phyloP scores from a whole-genome alignment of 371 early-diverging fungal species.

The Fennellomyces sp. region DNA sequence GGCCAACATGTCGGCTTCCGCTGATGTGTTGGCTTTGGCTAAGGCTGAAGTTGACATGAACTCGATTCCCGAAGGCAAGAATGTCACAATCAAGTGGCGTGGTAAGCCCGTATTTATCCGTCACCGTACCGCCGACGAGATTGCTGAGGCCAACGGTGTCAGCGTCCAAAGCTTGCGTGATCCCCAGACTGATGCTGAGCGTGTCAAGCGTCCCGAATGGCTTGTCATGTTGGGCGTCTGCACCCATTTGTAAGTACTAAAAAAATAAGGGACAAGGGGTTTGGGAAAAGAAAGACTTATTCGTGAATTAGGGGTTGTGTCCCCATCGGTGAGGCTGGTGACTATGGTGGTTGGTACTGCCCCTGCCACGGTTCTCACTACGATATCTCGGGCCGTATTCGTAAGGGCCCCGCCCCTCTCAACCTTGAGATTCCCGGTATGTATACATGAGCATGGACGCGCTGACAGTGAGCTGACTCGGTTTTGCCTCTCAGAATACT shows the following conservation, averaged over 20 bases:
- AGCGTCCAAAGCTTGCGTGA: conserved; percentile 83
- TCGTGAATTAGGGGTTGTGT: conserved; percentile 84
- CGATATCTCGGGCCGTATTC: conserved; percentile 94
- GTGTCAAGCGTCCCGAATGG: conserved; percentile 94
- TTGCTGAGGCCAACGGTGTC: conserved; percentile 90
- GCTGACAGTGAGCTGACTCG: neutral
- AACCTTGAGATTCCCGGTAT: conserved; percentile 94
- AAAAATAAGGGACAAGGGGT: neutral
- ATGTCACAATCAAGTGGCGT: conserved; percentile 97
- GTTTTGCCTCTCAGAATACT: conserved; percentile 42
- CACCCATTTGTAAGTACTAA: conserved; percentile 83
- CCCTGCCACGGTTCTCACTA: conserved; percentile 99
- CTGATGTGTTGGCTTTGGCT: conserved; percentile 97
- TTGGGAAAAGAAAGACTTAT: neutral
- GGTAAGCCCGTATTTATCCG: conserved; percentile 98
- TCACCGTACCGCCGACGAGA: conserved; percentile 95
- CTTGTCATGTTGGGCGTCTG: conserved; percentile 97
- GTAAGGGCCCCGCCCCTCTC: conserved; percentile 98
- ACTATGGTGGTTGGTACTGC: conserved; percentile 98
- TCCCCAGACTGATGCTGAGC: conserved; percentile 91
- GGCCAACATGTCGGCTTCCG: conserved; percentile 92
- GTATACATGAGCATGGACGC: neutral
- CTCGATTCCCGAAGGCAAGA: conserved; percentile 95
- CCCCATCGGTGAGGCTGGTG: conserved; percentile 97
- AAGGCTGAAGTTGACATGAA: conserved; percentile 95